Conservation (phyloP, 805 yeast genomes). For the Candida sphagnicola region DNA sequence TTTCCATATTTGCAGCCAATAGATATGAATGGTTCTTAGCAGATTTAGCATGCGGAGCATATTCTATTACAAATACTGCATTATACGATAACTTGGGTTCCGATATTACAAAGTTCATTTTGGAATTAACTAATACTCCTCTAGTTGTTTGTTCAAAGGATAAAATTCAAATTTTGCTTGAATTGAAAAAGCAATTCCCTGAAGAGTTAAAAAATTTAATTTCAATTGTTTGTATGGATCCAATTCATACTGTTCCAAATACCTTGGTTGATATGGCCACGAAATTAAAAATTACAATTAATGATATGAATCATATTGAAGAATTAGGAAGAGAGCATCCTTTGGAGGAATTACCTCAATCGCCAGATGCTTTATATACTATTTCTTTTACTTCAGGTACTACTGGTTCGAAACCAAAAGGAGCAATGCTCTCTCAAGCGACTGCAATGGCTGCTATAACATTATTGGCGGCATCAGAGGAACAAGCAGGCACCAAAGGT, state of each 20-base stretch:
- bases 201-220: slow-evolving; percentile 38
- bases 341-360: slow-evolving; percentile 22
- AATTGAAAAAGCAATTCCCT: slow-evolving; percentile 34
- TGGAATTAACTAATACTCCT: slow-evolving; percentile 31
- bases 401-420: slow-evolving; percentile 70
- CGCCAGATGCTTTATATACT: slow-evolving; percentile 32
- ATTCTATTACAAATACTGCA: slow-evolving; percentile 33
- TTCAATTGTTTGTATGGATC: slow-evolving; percentile 54
- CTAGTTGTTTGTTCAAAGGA: slow-evolving; percentile 50
- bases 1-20: slow-evolving; percentile 31
- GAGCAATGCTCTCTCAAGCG: slow-evolving; percentile 56
- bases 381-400: slow-evolving; percentile 53
- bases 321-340: slow-evolving; percentile 38
- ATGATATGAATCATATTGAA: slow-evolving; percentile 30
- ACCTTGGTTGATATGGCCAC: slow-evolving; percentile 21
- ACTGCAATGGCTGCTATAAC: slow-evolving; percentile 46
- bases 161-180: slow-evolving; percentile 46
- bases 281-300: slow-evolving; percentile 19
- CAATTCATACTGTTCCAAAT: slow-evolving; percentile 14
- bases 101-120: slow-evolving; percentile 28
- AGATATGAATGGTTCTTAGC: slow-evolving; percentile 34
- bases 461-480: slow-evolving; percentile 12
- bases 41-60: slow-evolving; percentile 31
- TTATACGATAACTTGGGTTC: slow-evolving; percentile 39
- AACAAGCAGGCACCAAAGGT: slow-evolving; percentile 15